Evolutionary conservation across 1,139 yeast species (phyloP).

Genomic region (Diutina ranongensis): DNA sequence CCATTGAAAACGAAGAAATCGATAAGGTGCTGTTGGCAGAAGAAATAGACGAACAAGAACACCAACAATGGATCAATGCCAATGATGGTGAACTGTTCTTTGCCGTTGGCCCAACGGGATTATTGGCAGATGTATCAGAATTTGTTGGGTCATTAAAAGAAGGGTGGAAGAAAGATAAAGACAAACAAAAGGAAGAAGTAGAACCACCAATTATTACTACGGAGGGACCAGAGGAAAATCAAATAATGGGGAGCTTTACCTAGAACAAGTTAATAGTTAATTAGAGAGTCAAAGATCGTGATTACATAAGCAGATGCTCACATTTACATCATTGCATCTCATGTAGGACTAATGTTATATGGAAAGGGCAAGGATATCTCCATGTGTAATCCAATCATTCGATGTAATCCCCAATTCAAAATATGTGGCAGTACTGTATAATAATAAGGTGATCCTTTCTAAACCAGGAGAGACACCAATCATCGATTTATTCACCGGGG

Average conservation of each 20-base stretch:
- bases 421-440: not conserved
- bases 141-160: conserved; percentile 28
- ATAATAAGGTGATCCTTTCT: not conserved
- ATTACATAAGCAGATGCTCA: too few species aligned
- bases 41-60: conserved; percentile 10
- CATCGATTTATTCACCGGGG: not conserved
- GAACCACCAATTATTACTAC: not conserved
- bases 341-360: too few species aligned
- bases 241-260: not conserved
- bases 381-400: not conserved
- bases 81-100: conserved; percentile 38
- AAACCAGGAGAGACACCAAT: too few species aligned
- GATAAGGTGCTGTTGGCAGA: conserved; percentile 11
- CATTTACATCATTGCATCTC: too few species aligned
- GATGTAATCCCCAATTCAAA: not conserved
- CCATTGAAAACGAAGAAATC: conserved; percentile 23
- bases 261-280: not conserved
- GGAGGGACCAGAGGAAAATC: not conserved
- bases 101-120: conserved; percentile 64
- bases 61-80: conserved; percentile 41
- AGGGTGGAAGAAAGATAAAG: conserved; percentile 19
- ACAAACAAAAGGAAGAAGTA: not conserved
- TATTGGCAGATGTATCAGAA: conserved; percentile 52
- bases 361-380: too few species aligned
- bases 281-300: too few species aligned